Conservation (phyloP, 1,284 basidiomycete genomes). For the Rhodotorula sp. region DNA sequence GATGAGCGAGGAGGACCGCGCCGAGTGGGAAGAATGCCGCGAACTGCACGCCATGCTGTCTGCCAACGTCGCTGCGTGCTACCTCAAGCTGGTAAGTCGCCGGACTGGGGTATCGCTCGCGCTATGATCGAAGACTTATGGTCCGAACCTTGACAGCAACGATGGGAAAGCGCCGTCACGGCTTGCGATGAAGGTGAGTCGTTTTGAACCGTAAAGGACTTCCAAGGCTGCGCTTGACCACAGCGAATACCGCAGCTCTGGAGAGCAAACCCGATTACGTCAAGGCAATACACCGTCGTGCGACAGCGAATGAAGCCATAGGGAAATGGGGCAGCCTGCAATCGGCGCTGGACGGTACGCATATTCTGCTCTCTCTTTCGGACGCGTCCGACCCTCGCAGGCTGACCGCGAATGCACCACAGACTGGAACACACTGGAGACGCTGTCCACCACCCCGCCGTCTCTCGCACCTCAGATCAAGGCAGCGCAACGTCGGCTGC, state of each 20-base stretch:
- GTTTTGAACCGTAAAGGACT: not conserved
- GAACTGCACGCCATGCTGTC: constrained; percentile 29
- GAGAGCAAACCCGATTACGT: constrained; percentile 77
- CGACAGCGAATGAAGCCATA: constrained; percentile 75
- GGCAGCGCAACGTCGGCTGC: constrained; percentile 59
- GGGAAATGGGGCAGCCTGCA: constrained; percentile 78
- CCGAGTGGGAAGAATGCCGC: constrained; percentile 26
- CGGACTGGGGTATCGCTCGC: no score
- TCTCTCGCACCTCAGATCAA: constrained; percentile 58
- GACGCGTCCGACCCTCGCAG: not conserved
- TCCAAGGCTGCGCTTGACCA: not conserved
- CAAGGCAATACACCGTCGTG: constrained; percentile 85
- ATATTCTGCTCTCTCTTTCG: not conserved
- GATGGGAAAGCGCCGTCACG: constrained; percentile 70
- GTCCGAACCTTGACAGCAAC: constrained; percentile 55
- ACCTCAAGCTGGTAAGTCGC: constrained; percentile 35
- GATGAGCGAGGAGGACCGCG: constrained; percentile 4
- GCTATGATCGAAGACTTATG: no score
- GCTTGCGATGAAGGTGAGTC: constrained; percentile 70
- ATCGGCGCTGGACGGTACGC: constrained; percentile 76
- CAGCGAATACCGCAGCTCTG: constrained; percentile 61
- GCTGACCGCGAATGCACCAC: not conserved
- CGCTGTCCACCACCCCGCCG: constrained; percentile 62
- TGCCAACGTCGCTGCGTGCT: constrained; percentile 39
- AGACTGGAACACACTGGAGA: constrained; percentile 75